These are phyloP conservation scores for Camellia sinensis DNA, from an alignment of 148 eudicot genomes.

Conservation along the genomic window DNA sequence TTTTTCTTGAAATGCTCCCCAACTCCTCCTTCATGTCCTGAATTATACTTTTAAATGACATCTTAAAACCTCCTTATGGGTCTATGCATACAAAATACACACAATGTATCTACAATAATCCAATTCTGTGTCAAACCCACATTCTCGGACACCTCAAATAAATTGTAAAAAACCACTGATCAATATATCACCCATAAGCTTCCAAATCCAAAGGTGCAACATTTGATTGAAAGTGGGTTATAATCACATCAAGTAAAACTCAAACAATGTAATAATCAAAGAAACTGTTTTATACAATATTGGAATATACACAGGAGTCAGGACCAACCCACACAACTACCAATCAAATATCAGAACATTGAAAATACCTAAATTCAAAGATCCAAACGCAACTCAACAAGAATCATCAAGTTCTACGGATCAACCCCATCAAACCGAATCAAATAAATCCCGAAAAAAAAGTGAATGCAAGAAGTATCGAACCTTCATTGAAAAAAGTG, in stretches of 20 bases:
- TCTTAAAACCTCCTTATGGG: conserved; percentile 17
- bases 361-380: not conserved
- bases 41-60: conserved; percentile 70
- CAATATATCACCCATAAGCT: conserved; percentile 8
- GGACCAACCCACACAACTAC: not conserved
- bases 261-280: not conserved
- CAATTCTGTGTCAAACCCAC: not conserved
- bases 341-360: conserved; percentile 3
- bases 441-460: not conserved
- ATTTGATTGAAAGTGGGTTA: not conserved
- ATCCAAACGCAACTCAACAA: conserved; percentile 4
- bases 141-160: not conserved
- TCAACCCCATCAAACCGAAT: not conserved
- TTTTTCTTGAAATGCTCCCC: conserved; percentile 75
- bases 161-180: not conserved
- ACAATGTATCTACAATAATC: not conserved
- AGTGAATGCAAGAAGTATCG: not conserved
- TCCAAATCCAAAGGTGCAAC: not conserved
- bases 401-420: not conserved
- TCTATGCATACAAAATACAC: not conserved
- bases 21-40: conserved; percentile 81
- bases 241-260: not conserved
- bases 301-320: conserved; percentile 11
- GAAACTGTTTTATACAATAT: not conserved
- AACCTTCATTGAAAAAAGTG: not conserved